Percentiles rank a stretch among this genome's conserved stretches.
Conservation (phyloP, 1,284 basidiomycete genomes). For the Fomitopsis pinicola region DNA sequence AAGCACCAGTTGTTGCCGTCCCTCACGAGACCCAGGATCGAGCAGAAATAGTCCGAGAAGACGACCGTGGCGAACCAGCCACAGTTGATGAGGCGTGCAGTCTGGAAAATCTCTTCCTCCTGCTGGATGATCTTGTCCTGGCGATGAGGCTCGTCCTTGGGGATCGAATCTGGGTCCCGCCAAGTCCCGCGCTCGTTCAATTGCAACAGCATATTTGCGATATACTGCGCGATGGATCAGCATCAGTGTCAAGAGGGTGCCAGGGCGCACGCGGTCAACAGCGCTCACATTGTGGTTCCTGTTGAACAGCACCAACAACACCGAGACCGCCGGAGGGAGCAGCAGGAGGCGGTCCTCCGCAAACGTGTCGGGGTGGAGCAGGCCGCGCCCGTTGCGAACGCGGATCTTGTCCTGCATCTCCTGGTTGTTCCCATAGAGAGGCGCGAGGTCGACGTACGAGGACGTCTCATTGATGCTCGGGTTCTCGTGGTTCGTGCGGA, state of each 20-base stretch:
- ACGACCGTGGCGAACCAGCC: conserved; percentile 72
- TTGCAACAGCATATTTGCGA: conserved; percentile 71
- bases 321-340: conserved; percentile 74
- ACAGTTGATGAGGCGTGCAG: conserved; percentile 71
- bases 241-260: background rate
- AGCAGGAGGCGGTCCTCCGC: conserved; percentile 76
- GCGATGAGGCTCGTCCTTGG: conserved; percentile 26
- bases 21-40: conserved; percentile 69
- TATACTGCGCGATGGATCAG: conserved; percentile 47
- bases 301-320: conserved; percentile 74
- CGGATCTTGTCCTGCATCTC: conserved; percentile 61
- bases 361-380: conserved; percentile 67
- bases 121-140: conserved; percentile 44
- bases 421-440: conserved; percentile 71
- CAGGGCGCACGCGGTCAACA: background rate
- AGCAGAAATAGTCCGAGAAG: conserved; percentile 74
- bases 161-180: conserved; percentile 42
- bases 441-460: conserved; percentile 82
- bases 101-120: conserved; percentile 82
- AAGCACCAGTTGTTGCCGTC: conserved; percentile 70
- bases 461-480: conserved; percentile 80
- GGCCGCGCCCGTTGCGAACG: conserved; percentile 58
- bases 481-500: conserved; percentile 66
- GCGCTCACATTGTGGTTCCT: conserved; percentile 78
- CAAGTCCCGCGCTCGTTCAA: conserved; percentile 73